phyloP scores from a whole-genome alignment of 306 rosid genomes.

The Pyrus pyrifolia region DNA sequence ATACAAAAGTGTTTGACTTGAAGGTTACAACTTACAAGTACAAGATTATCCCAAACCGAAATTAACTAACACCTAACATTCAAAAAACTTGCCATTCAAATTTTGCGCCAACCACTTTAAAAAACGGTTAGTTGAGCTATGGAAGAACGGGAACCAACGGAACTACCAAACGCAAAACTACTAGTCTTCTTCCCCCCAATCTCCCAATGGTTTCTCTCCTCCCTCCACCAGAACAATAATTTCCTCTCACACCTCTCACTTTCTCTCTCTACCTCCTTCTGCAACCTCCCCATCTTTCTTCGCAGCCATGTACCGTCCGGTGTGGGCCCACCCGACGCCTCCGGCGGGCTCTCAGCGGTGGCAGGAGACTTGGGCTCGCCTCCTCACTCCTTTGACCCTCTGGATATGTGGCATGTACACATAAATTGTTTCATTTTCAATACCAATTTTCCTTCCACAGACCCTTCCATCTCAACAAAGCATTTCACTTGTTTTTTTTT shows the following conservation, averaged over 20 bases:
- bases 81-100: slow-evolving; percentile 19
- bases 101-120: slow-evolving; percentile 19
- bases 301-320: slow-evolving; percentile 22
- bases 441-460: background rate
- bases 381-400: slow-evolving; percentile 39
- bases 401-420: slow-evolving; percentile 76
- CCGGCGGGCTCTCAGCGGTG: slow-evolving; percentile 18
- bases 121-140: slow-evolving; percentile 28
- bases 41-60: background rate
- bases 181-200: slow-evolving; percentile 18
- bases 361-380: slow-evolving; percentile 30
- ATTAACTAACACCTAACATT: slow-evolving; percentile 29
- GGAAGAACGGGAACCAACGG: background rate
- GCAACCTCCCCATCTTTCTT: background rate
- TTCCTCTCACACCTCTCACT: background rate
- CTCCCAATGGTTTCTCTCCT: background rate
- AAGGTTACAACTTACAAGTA: background rate
- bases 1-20: background rate
- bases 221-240: background rate
- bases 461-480: slow-evolving; percentile 25
- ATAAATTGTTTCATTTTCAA: slow-evolving; percentile 28
- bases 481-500: background rate
- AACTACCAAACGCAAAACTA: slow-evolving; percentile 16
- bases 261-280: background rate
- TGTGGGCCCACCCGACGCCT: slow-evolving; percentile 1